Base-by-base conservation (phyloP, 148 eudicot genomes). In the Polygonum maritimum region DNA sequence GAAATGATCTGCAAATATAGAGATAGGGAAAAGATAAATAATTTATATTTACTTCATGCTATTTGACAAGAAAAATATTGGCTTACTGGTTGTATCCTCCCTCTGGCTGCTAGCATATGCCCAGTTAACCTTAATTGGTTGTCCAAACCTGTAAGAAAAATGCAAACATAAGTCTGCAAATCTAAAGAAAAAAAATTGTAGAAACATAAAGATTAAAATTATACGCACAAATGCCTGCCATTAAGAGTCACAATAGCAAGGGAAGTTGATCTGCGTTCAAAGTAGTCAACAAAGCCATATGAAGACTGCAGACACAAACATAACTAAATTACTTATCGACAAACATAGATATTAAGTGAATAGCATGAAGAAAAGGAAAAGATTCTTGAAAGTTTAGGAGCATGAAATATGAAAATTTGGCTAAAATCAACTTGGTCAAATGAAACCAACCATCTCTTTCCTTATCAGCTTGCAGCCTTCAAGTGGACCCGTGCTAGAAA, bases 71-170 rank as follows among this genome's bases (percentile, higher is more conserved):
- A 35, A 40, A 7, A 60, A 76, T 72, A 22, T 11, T 54, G 19
- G 39, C 69, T 67, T 67, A 94, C 98, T 85, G 78, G 98, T 83
- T 47, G 98, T 94, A 77, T 92, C 97, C 88, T 92, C 97, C 79
- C 97, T 88, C 86, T 94, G 96, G 78, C 86, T 88, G 84, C 94
- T 94, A 71, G 98, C 89, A 86, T 92, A 94, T 74, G 97, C 98
- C 98, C 98, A 94, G 77, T 94, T 94, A 78, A 94, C 97, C 82
- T 94, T 94, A 36, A 94, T 90, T 74, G 98, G 93, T 77, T 90
- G 98, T 69, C 97, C 98, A 88, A 92, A 92, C 86, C 98, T 94
- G 89, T 35, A 75, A 76, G 51, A 49, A 48, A 31, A 79, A 33
- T 35, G 77, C 58, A 77, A 69, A 14, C 5, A 15, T 67, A 67